phyloP scores from a whole-genome alignment of 148 eudicot species.

The Silene conica region DNA sequence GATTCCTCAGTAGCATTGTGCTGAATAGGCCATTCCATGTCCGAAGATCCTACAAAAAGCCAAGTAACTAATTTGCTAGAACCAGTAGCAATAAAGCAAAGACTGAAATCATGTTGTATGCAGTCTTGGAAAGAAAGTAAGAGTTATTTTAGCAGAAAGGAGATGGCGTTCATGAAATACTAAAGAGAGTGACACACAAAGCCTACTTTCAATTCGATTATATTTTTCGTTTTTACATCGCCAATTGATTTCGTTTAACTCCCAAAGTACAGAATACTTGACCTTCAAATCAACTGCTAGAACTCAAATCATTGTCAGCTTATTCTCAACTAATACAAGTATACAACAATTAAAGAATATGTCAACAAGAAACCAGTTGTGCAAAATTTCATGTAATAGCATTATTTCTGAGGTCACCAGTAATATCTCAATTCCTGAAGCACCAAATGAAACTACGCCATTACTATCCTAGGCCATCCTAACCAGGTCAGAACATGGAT shows the following conservation, averaged over 20 bases:
- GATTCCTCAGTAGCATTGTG: constrained; percentile 27
- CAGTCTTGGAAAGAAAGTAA: not conserved
- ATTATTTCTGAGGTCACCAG: too few species aligned
- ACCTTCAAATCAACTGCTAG: not conserved
- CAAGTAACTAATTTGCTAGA: not conserved
- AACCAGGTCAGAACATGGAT: too few species aligned
- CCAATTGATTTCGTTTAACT: not conserved
- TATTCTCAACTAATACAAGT: not conserved
- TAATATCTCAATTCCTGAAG: too few species aligned
- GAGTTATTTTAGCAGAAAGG: not conserved
- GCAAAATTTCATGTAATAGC: not conserved
- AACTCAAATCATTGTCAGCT: not conserved
- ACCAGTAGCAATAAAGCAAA: not conserved
- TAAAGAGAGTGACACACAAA: not conserved
- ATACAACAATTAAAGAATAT: not conserved
- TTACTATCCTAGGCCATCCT: too few species aligned
- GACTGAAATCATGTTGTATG: constrained; percentile 7
- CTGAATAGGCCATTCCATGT: constrained; percentile 26
- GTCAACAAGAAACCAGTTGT: not conserved
- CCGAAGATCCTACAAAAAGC: constrained; percentile 33
- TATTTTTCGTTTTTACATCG: not conserved
- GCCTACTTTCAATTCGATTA: not conserved
- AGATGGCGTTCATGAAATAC: not conserved
- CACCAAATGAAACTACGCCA: too few species aligned
- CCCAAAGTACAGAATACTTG: not conserved